These are phyloP conservation scores for Fusarium subglutinans DNA, from an alignment of 2,329 filamentous ascomycete species.

Conservation along the genomic window DNA sequence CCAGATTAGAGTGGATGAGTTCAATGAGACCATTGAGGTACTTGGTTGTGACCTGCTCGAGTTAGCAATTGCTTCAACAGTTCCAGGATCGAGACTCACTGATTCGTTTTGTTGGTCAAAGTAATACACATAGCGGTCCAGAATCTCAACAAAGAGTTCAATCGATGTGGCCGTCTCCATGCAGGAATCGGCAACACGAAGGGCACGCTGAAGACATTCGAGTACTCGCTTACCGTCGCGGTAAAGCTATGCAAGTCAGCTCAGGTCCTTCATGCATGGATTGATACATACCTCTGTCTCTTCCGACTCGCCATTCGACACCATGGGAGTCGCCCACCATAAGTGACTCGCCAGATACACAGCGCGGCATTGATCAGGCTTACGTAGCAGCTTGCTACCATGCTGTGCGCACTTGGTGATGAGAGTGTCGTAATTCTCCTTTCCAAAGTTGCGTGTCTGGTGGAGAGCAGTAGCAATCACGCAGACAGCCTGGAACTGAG, in stretches of 20 bases:
- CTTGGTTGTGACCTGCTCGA: conserved; percentile 80
- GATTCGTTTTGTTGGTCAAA: conserved; percentile 99
- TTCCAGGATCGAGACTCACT: conserved; percentile 55
- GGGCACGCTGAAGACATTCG: conserved; percentile 92
- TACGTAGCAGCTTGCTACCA: conserved; percentile 95
- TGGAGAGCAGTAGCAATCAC: conserved; percentile 91
- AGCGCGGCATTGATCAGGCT: conserved; percentile 96
- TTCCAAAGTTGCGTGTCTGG: conserved; percentile 87
- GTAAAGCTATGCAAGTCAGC: conserved; percentile 74
- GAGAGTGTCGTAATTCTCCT: conserved; percentile 97
- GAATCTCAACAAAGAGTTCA: conserved; percentile 96
- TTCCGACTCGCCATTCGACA: conserved; percentile 80
- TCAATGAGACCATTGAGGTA: conserved; percentile 98
- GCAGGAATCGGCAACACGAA: conserved; percentile 96
- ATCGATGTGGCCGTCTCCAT: conserved; percentile 99
- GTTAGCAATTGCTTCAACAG: conserved; percentile 20
- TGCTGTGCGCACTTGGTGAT: conserved; percentile 98
- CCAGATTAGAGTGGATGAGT: conserved; percentile 95
- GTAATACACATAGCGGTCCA: conserved; percentile 99
- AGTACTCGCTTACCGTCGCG: conserved; percentile 97
- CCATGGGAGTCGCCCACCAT: conserved; percentile 95
- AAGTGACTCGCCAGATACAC: conserved; percentile 96
- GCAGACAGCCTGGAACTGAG: conserved; percentile 97
- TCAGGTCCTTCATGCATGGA: not conserved
- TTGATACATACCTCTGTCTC: conserved; percentile 73